Evolutionary conservation across 2,329 filamentous ascomycete genomes (phyloP).

Genomic region (Pestalotiopsis sp.): DNA sequence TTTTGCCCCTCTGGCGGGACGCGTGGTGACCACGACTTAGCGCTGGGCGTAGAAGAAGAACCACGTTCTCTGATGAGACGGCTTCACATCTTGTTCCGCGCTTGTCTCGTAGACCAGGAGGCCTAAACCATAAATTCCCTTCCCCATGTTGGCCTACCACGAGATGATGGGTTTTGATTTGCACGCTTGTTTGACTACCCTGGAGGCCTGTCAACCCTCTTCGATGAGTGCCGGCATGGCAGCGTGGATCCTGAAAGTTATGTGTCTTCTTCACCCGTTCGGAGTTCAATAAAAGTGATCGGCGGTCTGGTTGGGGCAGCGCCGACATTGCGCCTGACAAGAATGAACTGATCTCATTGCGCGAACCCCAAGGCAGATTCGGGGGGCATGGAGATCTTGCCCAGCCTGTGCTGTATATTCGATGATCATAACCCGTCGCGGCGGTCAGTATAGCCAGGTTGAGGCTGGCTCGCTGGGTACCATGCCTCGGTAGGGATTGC

Average conservation of each 20-base stretch:
- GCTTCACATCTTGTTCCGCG: background rate
- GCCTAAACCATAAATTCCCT: background rate
- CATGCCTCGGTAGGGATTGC: background rate
- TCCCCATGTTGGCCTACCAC: background rate
- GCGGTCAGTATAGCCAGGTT: background rate
- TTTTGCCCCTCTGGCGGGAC: background rate
- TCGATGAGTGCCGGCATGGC: background rate
- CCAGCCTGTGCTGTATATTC: background rate
- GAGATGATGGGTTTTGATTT: background rate
- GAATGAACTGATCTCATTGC: background rate
- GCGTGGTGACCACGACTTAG: background rate
- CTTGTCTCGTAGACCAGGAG: background rate
- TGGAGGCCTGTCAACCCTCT: background rate
- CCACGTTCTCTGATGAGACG: background rate
- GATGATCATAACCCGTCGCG: background rate
- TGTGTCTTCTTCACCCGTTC: background rate
- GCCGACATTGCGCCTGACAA: background rate
- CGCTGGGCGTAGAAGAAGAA: background rate
- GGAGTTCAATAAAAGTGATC: background rate
- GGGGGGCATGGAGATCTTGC: background rate
- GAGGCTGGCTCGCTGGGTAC: background rate
- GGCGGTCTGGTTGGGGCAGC: background rate
- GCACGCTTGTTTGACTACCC: background rate
- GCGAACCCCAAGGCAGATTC: background rate
- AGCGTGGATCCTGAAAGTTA: background rate